Base-by-base conservation (phyloP, 1,284 basidiomycete species). In the Coniferiporia weirii region DNA sequence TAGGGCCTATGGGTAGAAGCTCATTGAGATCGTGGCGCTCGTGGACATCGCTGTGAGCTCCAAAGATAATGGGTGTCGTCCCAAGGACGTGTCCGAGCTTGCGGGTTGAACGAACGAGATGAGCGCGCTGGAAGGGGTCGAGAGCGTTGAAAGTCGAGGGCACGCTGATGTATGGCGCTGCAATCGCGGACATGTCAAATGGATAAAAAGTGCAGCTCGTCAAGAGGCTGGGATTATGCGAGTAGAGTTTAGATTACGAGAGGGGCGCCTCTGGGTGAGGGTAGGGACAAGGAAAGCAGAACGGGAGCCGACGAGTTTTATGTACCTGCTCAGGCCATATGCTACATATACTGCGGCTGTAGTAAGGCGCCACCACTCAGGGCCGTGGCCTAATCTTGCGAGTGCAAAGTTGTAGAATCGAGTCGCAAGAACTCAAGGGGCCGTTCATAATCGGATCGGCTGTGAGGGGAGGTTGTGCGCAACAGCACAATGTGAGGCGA, bases 51-150 rank as follows among this genome's bases (percentile, higher is more conserved):
- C 12, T 38, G 54, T 67, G 68, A 44, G 64, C 61, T 45, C 84
- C 84, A 45, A 81, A 56, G 49, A 83, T 68, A 59, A 73, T 73
- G 0, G 84, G 82, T 0, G 80, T 81, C 1, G 78, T 73, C 19
- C 85, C 84, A 34, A 85, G 75, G 34, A 87, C 72, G 0, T 75
- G 74, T 17, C 76, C 80, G 44, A 85, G 75, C 65, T 87, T 87
- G 62, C 81, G 75, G 1, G 83, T 78, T 0, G 84, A 82, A 51
- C 80, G 79, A 46, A 85, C 72, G 22, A 84, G 77, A 54, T 81
- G 80, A 5, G 73, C 66, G 13, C 82, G 81, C 61, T 84, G 76
- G 47, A 73, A 70, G 0, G 72, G 67, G 53, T 76, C 72, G 40
- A 85, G 78, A 17, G 65, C 70, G 67, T 84, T 83, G 56, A 71